Evolutionary conservation across 2,329 filamentous ascomycete species (phyloP).

Genomic region (Huntiella omanensis): DNA sequence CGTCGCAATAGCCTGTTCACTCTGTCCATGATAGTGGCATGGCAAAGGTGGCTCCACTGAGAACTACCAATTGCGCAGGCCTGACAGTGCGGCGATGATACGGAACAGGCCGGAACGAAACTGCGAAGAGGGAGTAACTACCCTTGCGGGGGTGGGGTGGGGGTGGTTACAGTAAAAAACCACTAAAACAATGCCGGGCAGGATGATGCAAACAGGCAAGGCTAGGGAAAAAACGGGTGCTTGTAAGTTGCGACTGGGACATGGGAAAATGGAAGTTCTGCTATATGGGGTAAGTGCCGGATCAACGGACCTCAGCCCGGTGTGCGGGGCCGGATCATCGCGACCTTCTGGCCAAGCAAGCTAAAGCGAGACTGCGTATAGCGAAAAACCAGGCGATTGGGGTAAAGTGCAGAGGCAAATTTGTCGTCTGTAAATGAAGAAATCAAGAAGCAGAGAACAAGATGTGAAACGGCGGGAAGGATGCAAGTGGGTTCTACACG

Average conservation of each 20-base stretch:
- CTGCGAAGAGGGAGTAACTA: background rate
- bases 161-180: background rate
- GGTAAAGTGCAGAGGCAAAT: too few relatives aligned
- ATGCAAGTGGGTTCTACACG: background rate
- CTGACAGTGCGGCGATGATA: background rate
- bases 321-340: too few relatives aligned
- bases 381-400: too few relatives aligned
- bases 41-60: too few relatives aligned
- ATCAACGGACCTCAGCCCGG: too few relatives aligned
- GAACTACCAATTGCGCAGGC: too few relatives aligned
- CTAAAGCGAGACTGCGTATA: too few relatives aligned
- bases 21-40: too few relatives aligned
- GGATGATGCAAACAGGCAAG: constrained; percentile 3
- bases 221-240: constrained; percentile 11
- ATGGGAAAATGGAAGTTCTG: constrained; percentile 2
- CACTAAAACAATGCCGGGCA: constrained; percentile 3
- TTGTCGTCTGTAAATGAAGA: too few relatives aligned
- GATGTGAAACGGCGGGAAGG: background rate
- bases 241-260: constrained; percentile 1
- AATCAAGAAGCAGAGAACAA: background rate
- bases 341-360: too few relatives aligned
- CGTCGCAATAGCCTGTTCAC: too few relatives aligned
- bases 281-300: too few relatives aligned
- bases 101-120: background rate
- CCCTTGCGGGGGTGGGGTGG: background rate